Percentiles rank a stretch among this genome's conserved stretches.
phyloP scores from a whole-genome alignment of 345 rosid genomes.

The Gossypium raimondii region DNA sequence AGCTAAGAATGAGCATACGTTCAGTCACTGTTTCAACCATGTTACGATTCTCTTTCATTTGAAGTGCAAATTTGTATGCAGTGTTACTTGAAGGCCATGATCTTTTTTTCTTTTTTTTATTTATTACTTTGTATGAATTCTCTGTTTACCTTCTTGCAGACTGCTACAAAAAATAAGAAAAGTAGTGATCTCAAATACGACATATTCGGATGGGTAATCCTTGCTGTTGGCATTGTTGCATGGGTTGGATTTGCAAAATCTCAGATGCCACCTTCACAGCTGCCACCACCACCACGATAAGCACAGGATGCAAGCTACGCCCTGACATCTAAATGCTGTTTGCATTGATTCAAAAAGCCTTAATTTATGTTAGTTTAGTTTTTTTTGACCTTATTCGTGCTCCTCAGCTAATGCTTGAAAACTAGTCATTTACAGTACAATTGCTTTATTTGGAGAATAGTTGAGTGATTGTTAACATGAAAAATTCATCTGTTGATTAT shows the following conservation, averaged over 20 bases:
- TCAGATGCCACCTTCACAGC: slow-evolving; percentile 46
- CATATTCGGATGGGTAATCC: slow-evolving; percentile 77
- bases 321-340: no score
- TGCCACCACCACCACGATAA: slow-evolving; percentile 34
- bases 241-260: slow-evolving; percentile 82
- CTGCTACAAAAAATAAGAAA: slow-evolving; percentile 61
- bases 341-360: not conserved
- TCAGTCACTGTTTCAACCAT: not conserved
- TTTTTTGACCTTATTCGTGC: slow-evolving; percentile 14
- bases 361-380: not conserved
- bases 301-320: not conserved
- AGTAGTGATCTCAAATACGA: slow-evolving; percentile 71
- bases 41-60: not conserved
- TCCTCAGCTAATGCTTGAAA: not conserved
- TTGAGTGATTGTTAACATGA: no score
- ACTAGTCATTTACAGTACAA: not conserved
- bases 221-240: slow-evolving; percentile 73
- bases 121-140: not conserved
- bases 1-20: not conserved
- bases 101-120: not conserved
- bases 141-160: slow-evolving; percentile 24
- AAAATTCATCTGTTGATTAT: no score
- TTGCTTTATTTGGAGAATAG: no score
- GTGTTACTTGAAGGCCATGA: not conserved
- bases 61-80: not conserved